These are phyloP conservation scores for Suillus plorans DNA, from an alignment of 768 basidiomycete species.

Conservation along the genomic window DNA sequence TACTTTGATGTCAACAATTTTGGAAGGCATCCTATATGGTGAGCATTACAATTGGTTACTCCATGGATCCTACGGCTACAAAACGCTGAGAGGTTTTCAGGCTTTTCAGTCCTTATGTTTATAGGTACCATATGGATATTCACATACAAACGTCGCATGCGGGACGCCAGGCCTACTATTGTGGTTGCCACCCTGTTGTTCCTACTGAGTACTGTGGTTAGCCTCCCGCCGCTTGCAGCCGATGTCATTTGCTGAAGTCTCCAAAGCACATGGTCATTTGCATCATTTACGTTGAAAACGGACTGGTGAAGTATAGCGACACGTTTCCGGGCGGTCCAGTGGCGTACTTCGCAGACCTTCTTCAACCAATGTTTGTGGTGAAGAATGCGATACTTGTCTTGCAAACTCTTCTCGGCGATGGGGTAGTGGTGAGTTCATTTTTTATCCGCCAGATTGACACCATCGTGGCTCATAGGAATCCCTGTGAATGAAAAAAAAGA, in stretches of 20 bases:
- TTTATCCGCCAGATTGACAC: not conserved
- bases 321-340: constrained; percentile 20
- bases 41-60: not conserved
- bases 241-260: not conserved
- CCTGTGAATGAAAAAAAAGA: not conserved
- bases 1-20: not conserved
- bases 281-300: constrained; percentile 15
- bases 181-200: not conserved
- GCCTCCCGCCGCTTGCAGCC: not conserved
- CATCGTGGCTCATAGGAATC: not conserved
- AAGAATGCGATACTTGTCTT: constrained; percentile 20
- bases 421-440: not conserved
- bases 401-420: constrained; percentile 8
- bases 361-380: constrained; percentile 21
- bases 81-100: not conserved
- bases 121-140: not conserved
- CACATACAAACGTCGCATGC: not conserved
- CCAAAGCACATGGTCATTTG: constrained; percentile 11
- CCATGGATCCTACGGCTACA: not conserved
- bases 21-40: not conserved
- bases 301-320: constrained; percentile 20
- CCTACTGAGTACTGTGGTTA: not conserved
- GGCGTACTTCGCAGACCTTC: constrained; percentile 21
- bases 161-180: not conserved
- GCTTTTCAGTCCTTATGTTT: not conserved